These are phyloP conservation scores for Erodium trifolium DNA, from an alignment of 441 rosid species.

Conservation along the genomic window DNA sequence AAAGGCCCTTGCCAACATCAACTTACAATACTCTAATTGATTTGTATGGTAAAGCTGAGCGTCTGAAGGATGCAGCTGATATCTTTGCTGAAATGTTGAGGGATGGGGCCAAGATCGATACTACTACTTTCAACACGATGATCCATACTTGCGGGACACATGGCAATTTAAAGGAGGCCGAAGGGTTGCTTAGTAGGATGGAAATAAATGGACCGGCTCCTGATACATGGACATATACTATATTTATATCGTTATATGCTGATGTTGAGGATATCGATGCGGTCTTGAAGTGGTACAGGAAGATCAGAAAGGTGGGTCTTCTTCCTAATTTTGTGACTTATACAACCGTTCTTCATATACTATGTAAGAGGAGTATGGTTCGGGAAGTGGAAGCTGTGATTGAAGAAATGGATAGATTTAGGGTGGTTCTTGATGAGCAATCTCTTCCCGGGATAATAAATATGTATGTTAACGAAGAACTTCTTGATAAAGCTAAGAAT, in stretches of 20 bases:
- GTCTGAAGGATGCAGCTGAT: conserved; percentile 70
- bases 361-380: conserved; percentile 65
- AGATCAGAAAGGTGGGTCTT: conserved; percentile 63
- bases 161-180: conserved; percentile 65
- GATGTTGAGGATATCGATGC: conserved; percentile 55
- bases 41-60: conserved; percentile 88
- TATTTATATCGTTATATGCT: conserved; percentile 63
- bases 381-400: conserved; percentile 53
- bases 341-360: conserved; percentile 61
- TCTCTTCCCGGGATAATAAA: conserved; percentile 61
- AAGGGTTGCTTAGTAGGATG: conserved; percentile 63
- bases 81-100: conserved; percentile 71
- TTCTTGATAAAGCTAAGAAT: conserved; percentile 36
- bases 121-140: conserved; percentile 80
- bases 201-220: conserved; percentile 56
- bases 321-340: conserved; percentile 62
- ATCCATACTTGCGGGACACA: conserved; percentile 79
- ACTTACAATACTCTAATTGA: conserved; percentile 79
- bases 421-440: conserved; percentile 48
- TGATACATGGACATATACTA: conserved; percentile 79
- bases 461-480: conserved; percentile 56
- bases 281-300: conserved; percentile 48
- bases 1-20: conserved; percentile 57
- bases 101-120: conserved; percentile 62
- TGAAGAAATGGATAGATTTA: conserved; percentile 45